Base-by-base conservation (phyloP, 163 green algal genomes). In the Chlamydomonas reinhardtii region DNA sequence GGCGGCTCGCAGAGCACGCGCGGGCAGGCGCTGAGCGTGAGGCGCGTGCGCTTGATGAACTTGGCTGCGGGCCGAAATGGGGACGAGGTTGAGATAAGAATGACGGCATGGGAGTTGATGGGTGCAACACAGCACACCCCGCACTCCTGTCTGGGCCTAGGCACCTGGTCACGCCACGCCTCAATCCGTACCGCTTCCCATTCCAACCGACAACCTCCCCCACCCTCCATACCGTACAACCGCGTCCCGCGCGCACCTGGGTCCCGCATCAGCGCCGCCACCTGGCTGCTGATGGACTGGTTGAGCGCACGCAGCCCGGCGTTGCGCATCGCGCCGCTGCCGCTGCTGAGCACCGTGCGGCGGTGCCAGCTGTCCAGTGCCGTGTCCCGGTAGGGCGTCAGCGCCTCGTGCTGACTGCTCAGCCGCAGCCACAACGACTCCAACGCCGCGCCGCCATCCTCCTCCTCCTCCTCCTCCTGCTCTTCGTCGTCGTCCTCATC, bases 321-420 rank as follows among this genome's bases (percentile, higher is more conserved):
- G 73, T 88, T 85, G 31, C 76, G 64, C 66, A 91, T 80, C 39
- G 86, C 82, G 1, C 89, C 92, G 0, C 74, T 88, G 31, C 94
- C 94, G n/a, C 84, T 87, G 0, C 89, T 80, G 32, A 97, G 91
- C 83, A 94, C 87, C 32, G 91, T 92, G 73, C 96, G 96, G 31
- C 94, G 81, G 80, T 98, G 95, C 95, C 95, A 98, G 35, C 92
- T 86, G 88, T 97, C 95, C 59, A 97, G 71, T 27, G 94, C 83
- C 0, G 87, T 86, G 82, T 97, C 94, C 19, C 92, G 83, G 88
- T 93, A 96, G 39, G 89, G 84, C 9, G 87, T 85, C 66, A 96
- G 85, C 31, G 34, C 66, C 2, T 27, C 73, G 68, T 91, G 89
- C 4, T 72, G 59, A 29, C 24, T 6, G 87, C 73, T 94, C 39